Evolutionary conservation across 2,329 filamentous ascomycete species (phyloP), one percentile per base, ranked within the genome.

Genomic region (Hirsutella minnesotensis): DNA sequence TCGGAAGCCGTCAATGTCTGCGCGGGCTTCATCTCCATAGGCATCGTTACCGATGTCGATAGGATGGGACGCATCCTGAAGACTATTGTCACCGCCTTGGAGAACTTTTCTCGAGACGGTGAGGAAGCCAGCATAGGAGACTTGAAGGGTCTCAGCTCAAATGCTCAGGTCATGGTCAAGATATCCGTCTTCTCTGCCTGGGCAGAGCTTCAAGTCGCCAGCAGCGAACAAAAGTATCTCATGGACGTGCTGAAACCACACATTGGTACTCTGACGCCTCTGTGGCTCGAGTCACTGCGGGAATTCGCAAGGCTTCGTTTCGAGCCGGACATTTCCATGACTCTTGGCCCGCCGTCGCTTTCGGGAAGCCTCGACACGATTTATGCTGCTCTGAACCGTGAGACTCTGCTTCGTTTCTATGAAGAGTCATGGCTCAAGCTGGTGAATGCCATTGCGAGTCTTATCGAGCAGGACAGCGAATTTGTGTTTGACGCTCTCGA

Each of bases 51-150:
- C 0, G 92, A 96, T 61, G 80, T 96, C 9, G 94, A 98, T 52
- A 80, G 92, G n/a, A 98, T 98, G 92, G 92, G 92, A 19, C 83
- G 92, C 44, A 98, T 98, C 42, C 73, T 98, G 44, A 96, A 95
- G 65, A 83, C 94, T 1, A 73, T 98, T 2, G 86, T 95, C 5
- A 82, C 83, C 36, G 89, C 89, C 0, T 72, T 98, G 1, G 90
- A 96, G 55, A 95, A 90, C 61, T 95, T 96, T 56, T 86, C 86
- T 2, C 79, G 75, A 38, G 86, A 94, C 47, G 72, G 77, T 1
- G 85, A 94, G 53, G 83, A 82, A 36, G 86, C 85, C 1, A 79
- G 86, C 19, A 96, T 98, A 56, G 92, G 92, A 15, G 94, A 98
- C 51, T 71, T 98, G 5, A 87, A 86, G 62, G 87, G 86, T 0